Base-by-base conservation (phyloP, 495 filamentous ascomycete genomes). In the Penicillium cosmopolitanum region DNA sequence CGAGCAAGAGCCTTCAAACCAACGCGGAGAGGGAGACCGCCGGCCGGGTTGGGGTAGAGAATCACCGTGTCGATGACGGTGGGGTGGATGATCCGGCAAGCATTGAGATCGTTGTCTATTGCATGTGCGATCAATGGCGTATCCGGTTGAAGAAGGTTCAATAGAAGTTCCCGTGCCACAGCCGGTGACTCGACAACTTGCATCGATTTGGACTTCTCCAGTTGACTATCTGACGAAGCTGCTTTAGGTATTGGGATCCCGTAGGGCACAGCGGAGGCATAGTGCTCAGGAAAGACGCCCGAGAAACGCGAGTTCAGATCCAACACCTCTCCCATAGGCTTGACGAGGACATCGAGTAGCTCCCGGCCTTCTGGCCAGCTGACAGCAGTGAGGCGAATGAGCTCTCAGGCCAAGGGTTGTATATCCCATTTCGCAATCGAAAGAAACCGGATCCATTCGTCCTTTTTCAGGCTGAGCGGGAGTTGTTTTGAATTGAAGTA, bases 391-490 rank as follows among this genome's bases (percentile, higher is more conserved):
- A 99, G 68, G 16, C 95, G 89, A 47, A 98, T 86, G 13, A 99
- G 79, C 67, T 99, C 95, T 56, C n/a, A 97, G 69, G 0, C 95
- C 95, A 36, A 87, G 62, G 2, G 88, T 88, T 0, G 95, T 98
- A 69, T 95, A 99, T 9, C 90, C 90, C 95, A 99, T 99, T 67
- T 99, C 95, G 68, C 96, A 97, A 71, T 99, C 95, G 63, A 99
- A 88, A 64, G 85, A 87, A 13, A 98, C 84, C 3, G 86, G 85
- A 44, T 57, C 71, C 52, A 67, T 66, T 13, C 63, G 60, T 33
- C 51, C 68, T 52, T 65, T 72, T 5, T 76, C 65, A 10, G 77
- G 73, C 50, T 91, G 87, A 15, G 68, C 58, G 0, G 93, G 92
- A 3, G 96, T 98, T 58, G 83, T 68, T 53, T 84, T 80, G 67